A percentile compares a stretch with the other conserved stretches of the same genome.
Evolutionary conservation across 2,329 filamentous ascomycete genomes (phyloP).

Genomic region (Beauveria sp.): DNA sequence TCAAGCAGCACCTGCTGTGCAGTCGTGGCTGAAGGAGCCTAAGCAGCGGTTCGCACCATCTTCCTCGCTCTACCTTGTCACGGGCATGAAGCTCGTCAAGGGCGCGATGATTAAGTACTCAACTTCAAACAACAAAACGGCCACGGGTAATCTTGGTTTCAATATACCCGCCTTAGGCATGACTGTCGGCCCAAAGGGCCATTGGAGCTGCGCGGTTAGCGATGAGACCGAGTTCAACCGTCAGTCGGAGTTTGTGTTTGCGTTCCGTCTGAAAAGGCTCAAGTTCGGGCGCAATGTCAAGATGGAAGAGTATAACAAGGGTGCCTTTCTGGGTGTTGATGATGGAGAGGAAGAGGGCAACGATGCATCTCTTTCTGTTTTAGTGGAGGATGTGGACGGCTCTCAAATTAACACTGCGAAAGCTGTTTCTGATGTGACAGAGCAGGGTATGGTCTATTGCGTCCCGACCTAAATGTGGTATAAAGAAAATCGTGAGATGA

Average conservation of each 20-base stretch:
- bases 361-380: neutral
- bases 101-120: slow-evolving; percentile 22
- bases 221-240: neutral
- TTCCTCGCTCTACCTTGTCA: slow-evolving; percentile 19
- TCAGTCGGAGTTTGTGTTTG: neutral
- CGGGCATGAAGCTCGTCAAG: slow-evolving; percentile 22
- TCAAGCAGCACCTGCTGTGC: slow-evolving; percentile 19
- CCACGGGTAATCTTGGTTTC: neutral
- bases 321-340: neutral
- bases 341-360: neutral
- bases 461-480: neutral
- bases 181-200: neutral
- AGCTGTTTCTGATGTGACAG: neutral
- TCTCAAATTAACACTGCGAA: neutral
- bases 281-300: neutral
- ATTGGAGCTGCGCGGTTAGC: neutral
- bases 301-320: neutral
- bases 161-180: neutral
- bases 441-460: neutral
- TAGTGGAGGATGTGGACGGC: neutral
- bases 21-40: slow-evolving; percentile 20
- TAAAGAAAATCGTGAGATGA: neutral
- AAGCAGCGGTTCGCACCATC: slow-evolving; percentile 18
- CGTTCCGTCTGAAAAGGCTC: neutral
- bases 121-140: slow-evolving; percentile 16